These are phyloP conservation scores for Edaphochlamys debaryana DNA, from an alignment of 139 green algal species.

Conservation along the genomic window DNA sequence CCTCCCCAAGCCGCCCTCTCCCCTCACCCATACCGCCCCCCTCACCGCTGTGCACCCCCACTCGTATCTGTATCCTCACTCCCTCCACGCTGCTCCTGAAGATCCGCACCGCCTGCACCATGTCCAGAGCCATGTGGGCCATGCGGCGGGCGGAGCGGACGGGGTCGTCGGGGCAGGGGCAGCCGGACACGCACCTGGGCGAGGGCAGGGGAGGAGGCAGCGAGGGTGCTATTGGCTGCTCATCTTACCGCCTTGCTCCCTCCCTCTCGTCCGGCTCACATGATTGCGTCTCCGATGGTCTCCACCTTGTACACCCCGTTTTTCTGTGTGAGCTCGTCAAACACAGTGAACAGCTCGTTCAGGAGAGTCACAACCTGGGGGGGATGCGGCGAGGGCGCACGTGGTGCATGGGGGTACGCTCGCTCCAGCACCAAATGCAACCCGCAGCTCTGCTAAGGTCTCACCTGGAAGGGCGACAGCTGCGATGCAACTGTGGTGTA, in stretches of 20 bases:
- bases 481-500: background rate
- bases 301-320: conserved; percentile 44
- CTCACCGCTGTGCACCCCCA: conserved; percentile 25
- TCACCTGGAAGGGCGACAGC: no score
- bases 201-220: no score
- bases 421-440: no score
- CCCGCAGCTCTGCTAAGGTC: no score
- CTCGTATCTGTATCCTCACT: conserved; percentile 18
- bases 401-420: no score
- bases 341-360: conserved; percentile 40
- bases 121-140: conserved; percentile 36
- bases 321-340: conserved; percentile 5
- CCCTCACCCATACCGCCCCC: no score
- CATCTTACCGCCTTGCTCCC: background rate
- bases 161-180: background rate
- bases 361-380: conserved; percentile 35
- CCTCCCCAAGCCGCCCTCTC: no score
- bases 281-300: conserved; percentile 11
- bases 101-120: background rate
- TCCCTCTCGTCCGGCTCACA: background rate
- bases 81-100: background rate
- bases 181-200: conserved; percentile 34
- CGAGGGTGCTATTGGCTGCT: background rate
- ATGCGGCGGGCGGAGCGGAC: background rate
- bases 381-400: background rate